Evolutionary conservation across 2,329 filamentous ascomycete genomes (phyloP).

Genomic region (Akanthomyces muscarius): DNA sequence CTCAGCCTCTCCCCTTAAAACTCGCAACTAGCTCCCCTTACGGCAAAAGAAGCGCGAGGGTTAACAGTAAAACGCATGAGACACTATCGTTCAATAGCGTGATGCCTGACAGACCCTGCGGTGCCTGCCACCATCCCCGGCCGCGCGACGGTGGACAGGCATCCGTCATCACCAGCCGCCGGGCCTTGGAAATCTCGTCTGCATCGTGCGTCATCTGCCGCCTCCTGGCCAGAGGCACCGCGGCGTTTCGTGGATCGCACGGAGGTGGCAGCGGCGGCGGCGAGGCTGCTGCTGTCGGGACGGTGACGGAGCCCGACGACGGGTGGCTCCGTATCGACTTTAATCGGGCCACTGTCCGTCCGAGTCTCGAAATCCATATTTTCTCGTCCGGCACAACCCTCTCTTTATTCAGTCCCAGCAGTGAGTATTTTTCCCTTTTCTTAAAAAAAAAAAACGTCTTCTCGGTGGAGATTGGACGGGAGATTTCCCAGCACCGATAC

Average conservation of each 20-base stretch:
- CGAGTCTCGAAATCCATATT: background rate
- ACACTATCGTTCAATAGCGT: background rate
- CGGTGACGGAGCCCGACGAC: background rate
- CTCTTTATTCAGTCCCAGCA: background rate
- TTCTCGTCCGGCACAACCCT: background rate
- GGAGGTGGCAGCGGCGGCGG: background rate
- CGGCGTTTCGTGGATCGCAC: background rate
- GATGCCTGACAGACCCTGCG: background rate
- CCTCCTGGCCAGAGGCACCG: background rate
- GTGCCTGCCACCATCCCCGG: background rate
- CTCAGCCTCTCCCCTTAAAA: background rate
- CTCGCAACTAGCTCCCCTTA: background rate
- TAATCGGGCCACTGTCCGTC: background rate
- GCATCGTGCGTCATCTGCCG: constrained; percentile 2
- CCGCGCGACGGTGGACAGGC: background rate
- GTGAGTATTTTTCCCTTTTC: background rate
- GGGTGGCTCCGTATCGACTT: constrained; percentile 8
- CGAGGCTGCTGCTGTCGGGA: constrained; percentile 5
- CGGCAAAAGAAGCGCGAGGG: background rate
- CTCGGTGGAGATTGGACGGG: background rate
- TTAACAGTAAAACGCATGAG: background rate
- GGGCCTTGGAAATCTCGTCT: background rate
- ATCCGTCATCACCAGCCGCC: background rate
- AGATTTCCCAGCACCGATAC: background rate
- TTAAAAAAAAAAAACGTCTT: no score